Percentiles rank a stretch among this genome's conserved stretches.
Conservation (phyloP, 2,329 filamentous ascomycete species). For the Pseudogymnoascus sp. region DNA sequence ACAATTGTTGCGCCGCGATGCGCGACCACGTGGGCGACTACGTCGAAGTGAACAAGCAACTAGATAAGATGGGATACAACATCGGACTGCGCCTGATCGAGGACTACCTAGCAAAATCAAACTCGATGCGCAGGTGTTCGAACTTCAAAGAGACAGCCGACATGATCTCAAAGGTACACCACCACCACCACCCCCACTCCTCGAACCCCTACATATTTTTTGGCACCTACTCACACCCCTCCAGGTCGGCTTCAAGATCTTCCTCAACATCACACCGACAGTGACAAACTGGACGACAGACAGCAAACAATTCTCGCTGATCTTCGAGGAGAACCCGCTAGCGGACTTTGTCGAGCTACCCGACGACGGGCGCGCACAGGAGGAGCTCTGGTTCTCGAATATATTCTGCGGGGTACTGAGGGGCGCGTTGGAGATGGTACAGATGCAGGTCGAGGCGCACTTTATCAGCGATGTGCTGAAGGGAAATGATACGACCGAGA, state of each 20-base stretch:
- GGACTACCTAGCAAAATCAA: slow-evolving; percentile 94
- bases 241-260: slow-evolving; percentile 97
- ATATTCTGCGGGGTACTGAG: slow-evolving; percentile 89
- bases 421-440: slow-evolving; percentile 94
- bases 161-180: slow-evolving; percentile 78
- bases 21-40: slow-evolving; percentile 96
- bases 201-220: background rate
- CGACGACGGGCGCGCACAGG: slow-evolving; percentile 90
- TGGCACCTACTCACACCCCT: background rate
- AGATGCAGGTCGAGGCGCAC: slow-evolving; percentile 97
- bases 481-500: slow-evolving; percentile 94
- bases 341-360: slow-evolving; percentile 97
- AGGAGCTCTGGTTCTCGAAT: slow-evolving; percentile 98
- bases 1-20: slow-evolving; percentile 95
- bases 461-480: slow-evolving; percentile 91
- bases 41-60: slow-evolving; percentile 89
- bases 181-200: background rate
- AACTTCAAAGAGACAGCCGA: slow-evolving; percentile 96
- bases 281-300: slow-evolving; percentile 95
- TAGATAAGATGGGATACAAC: slow-evolving; percentile 99
- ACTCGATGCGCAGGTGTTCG: slow-evolving; percentile 76
- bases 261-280: slow-evolving; percentile 89
- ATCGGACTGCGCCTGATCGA: slow-evolving; percentile 94
- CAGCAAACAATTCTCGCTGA: slow-evolving; percentile 90
- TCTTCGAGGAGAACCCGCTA: slow-evolving; percentile 95